Base-by-base conservation (phyloP, 495 filamentous ascomycete genomes). In the Corynascus novoguineensis region DNA sequence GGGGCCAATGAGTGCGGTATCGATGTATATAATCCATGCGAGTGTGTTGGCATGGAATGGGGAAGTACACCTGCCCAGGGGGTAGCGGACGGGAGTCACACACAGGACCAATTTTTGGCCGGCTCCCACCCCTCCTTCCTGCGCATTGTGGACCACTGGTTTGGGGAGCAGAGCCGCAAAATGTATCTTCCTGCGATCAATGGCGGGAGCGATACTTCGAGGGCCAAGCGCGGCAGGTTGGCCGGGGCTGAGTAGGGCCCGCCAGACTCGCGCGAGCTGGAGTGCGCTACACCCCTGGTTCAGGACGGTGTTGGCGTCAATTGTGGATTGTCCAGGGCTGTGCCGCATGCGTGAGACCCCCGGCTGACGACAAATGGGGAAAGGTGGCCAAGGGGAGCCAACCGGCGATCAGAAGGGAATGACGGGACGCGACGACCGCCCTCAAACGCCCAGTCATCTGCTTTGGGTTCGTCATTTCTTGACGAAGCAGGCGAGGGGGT, bases 191-290 rank as follows among this genome's bases (percentile, higher is more conserved):
- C 46, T 19, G 46, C 46, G 15, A 14, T 22, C 14, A 24, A 29
- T 8, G 25, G 25, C 22, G 44, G 0, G 0, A 9, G 9, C n/a
- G 44, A 27, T 28, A 47, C 44, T 17, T 27, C 6, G 25, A 14
- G 12, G 17, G 40, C 3, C 19, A 24, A 44, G 40, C 6, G 21
- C 12, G 21, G 17, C 44, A 45, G 24, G 24, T 15, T 3, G 25
- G 14, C 44, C 7, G 48, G 48, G 48, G 48, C 48, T 50, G 48
- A 50, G 48, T 32, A 50, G n/a, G 32, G 11, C 21, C 32, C 12
- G 34, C 47, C 35, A 14, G 29, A 31, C 47, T 19, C 1, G 11
- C 31, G n/a, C 19, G 47, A 34, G 17, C 35, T 50, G 47, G 15
- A 22, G 34, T 48, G 45, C 27, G n/a, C 27, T 32, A 28, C 27